Base-by-base conservation (phyloP, 2,329 filamentous ascomycete genomes). In the Curvularia verruculosa region DNA sequence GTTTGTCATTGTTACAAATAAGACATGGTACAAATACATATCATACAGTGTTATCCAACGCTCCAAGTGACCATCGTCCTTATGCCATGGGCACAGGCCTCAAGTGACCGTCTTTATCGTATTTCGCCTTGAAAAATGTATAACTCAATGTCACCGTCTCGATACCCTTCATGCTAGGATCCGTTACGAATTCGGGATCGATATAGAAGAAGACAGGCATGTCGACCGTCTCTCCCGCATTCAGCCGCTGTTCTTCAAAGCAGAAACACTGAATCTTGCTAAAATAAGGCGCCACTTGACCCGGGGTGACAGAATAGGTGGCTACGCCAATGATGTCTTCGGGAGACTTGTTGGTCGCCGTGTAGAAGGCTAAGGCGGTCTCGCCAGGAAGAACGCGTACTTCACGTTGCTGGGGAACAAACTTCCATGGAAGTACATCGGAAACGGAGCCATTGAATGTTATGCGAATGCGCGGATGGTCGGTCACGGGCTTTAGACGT, bases 171-270 rank as follows among this genome's bases (percentile, higher is more conserved):
- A 97, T 98, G 63, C 90, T 93, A 49, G 94, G 81, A 77, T 99
- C 95, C 67, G 90, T 93, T 57, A 94, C 83, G 80, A 99, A 89
- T 73, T 98, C 95, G 0, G 95, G 95, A 73, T 99, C 95, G 64
- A 99, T 90, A 78, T 98, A 99, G 80, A 99, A 99, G 78, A 99
- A 99, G 0, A 99, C 96, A 0, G 95, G 96, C 96, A 99, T 99
- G 77, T 99, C 95, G 52, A 99, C 95, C 43, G 92, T 95, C 83
- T 99, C 96, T 43, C 94, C 93, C 5, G 93, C 93, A 74, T 95
- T 94, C 64, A 99, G 79, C 60, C 96, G 85, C 83, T 99, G 95
- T 76, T 84, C 94, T 80, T 99, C 95, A 71, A 99, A 99, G 78
- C 95, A 99, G 78, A 99, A 99, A 74, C 95, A 99, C 78, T 99